Base-by-base conservation (phyloP, 1,139 yeast species). In the Sugiyamaella japonica region DNA sequence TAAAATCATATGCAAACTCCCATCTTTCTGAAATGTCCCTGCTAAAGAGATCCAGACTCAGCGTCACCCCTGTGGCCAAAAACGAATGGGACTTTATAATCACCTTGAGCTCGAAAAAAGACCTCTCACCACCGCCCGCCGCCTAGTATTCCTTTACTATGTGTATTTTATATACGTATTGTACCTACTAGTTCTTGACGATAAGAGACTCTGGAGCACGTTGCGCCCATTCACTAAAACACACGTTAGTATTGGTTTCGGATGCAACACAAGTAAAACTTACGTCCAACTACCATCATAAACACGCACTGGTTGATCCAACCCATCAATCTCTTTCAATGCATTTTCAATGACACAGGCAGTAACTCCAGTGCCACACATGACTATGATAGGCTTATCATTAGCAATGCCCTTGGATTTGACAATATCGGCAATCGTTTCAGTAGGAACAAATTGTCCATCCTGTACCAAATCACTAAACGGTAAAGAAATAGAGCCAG, bases 351-450 rank as follows among this genome's bases (percentile, higher is more conserved):
- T 76, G 42, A 91, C 83, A 59, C 91, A 89, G 0, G 97, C 97
- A 17, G 97, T 85, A 45, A 91, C 97, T 48, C 98, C 98, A 1
- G 97, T 85, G 20, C 98, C 99, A 69, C 99, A 93, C 89, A 87
- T 83, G 44, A 85, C 88, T 54, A 93, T 83, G 16, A 88, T 80
- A 8, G 86, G 90, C 63, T 84, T 82, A 15, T 76, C 77, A 1
- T 69, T 69, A 32, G 73, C 67, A n/a, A 79, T 66, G 1, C 74
- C 75, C 15, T 64, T 66, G 0, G 66, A 54, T 34, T 71, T 64
- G 62, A 88, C 78, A n/a, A 83, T 63, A 23, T 71, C 65, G 15
- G 66, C 56, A 52, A 88, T 68, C 51, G 79, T 80, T 10, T 72
- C 75, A 9, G 73, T 67, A 2, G 82, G 69, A 63, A 81, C 77